Base-by-base conservation (phyloP, 768 basidiomycete genomes). In the Suillus fuscotomentosus region DNA sequence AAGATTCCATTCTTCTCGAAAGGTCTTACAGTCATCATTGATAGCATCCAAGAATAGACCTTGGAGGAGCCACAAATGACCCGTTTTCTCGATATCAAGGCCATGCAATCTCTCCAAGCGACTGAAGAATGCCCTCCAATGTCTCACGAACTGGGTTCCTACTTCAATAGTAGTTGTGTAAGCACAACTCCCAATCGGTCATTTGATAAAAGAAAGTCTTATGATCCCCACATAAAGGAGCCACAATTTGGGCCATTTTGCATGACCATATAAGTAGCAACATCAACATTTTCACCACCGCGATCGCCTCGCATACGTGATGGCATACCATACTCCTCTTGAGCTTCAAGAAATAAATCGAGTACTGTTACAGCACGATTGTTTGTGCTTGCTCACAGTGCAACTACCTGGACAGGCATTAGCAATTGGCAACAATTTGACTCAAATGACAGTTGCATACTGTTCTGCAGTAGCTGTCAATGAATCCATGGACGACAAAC, bases 11-110 rank as follows among this genome's bases (percentile, higher is more conserved):
- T 77, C 67, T 2, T 64, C 1, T 15, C 68, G 67, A 63, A 83
- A 82, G 9, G 60, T 39, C 0, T 63, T 2, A 56, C 80, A 82
- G 59, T 82, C 80, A 0, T 60, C 17, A 43, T 82, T 79, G 27
- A 84, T 75, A 0, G 42, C 42, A 2, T 70, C 62, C 0, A 84
- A 72, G 63, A 83, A 84, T 0, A 84, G 69, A 41, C 39, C 31
- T 31, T 83, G 80, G 0, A 85, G 68, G 0, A 85, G 71, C 83
- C 83, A 84, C 0, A 81, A 65, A 64, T 84, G 82, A 14, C 61
- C 13, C 0, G 71, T 63, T 24, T 81, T 69, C 0, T 63, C 59
- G 0, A 61, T 22, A 54, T 84, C 70, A 0, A 84, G 74, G 2
- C 51, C 15, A 64, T 84, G 81, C 2, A 73, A 59, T 0, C 62